phyloP scores from a whole-genome alignment of 306 rosid species.

The Prunus campanulata region DNA sequence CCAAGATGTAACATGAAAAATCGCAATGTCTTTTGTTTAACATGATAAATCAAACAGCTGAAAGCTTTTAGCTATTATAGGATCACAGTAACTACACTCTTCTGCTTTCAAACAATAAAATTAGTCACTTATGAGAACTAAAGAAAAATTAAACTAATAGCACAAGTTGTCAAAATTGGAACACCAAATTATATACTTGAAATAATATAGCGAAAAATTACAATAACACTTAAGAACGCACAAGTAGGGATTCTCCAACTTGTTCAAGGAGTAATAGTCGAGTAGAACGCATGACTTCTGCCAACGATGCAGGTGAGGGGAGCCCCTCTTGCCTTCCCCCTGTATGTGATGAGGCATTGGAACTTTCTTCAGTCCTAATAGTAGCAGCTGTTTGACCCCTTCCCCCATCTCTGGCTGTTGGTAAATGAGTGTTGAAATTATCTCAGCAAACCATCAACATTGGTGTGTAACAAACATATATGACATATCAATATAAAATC shows the following conservation, averaged over 20 bases:
- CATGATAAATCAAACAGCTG: constrained; percentile 13
- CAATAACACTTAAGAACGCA: constrained; percentile 39
- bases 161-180: background rate
- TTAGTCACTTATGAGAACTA: background rate
- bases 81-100: background rate
- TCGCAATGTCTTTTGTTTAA: constrained; percentile 17
- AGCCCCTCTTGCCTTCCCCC: constrained; percentile 49
- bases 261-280: constrained; percentile 65
- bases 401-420: constrained; percentile 66
- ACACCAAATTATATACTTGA: background rate
- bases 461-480: constrained; percentile 10
- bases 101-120: constrained; percentile 10
- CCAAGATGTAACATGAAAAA: constrained; percentile 29
- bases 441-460: constrained; percentile 19
- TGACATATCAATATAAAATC: constrained; percentile 11
- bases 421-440: constrained; percentile 30
- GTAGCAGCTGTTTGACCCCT: constrained; percentile 40
- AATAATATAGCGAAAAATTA: constrained; percentile 3
- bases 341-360: constrained; percentile 36
- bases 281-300: constrained; percentile 77
- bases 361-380: constrained; percentile 46
- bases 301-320: constrained; percentile 82
- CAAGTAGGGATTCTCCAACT: constrained; percentile 72
- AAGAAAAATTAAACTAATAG: background rate
- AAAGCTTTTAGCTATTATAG: constrained; percentile 15